Conservation (phyloP, 208 protist genomes). For the Leishmania tropica region DNA sequence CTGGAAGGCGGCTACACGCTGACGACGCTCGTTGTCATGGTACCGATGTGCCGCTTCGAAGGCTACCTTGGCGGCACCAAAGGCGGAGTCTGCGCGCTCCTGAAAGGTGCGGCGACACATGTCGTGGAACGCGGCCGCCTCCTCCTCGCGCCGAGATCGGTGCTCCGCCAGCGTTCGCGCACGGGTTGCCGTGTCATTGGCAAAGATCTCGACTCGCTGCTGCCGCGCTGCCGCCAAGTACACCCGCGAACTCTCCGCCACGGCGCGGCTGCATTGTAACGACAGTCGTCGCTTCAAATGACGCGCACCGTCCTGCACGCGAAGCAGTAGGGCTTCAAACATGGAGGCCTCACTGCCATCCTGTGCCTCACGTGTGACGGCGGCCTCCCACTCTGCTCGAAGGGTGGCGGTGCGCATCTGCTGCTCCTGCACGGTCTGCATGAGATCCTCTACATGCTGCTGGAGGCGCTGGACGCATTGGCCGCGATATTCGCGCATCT, state of each 20-base stretch:
- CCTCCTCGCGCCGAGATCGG: not conserved
- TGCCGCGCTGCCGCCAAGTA: constrained; percentile 13
- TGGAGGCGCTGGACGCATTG: constrained; percentile 12
- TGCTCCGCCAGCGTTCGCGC: constrained; percentile 7
- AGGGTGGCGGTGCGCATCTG: not conserved
- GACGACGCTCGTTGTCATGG: constrained; percentile 8
- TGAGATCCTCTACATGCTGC: constrained; percentile 1
- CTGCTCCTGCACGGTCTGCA: constrained; percentile 2
- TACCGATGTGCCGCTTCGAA: constrained; percentile 13
- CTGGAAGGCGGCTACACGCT: constrained; percentile 26
- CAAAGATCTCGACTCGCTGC: constrained; percentile 21
- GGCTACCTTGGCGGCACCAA: constrained; percentile 14
- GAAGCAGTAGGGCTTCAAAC: constrained; percentile 15
- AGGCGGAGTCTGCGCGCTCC: constrained; percentile 15
- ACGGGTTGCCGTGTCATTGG: constrained; percentile 11
- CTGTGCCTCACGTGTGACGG: constrained; percentile 1
- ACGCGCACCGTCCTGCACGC: constrained; percentile 22
- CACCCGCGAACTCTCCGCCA: constrained; percentile 9
- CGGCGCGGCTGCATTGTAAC: constrained; percentile 13
- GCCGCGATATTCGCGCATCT: not conserved
- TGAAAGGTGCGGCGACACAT: constrained; percentile 20
- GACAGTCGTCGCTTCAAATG: constrained; percentile 25
- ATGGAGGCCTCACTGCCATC: constrained; percentile 6
- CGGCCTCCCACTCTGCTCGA: constrained; percentile 18
- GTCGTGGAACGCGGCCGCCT: constrained; percentile 10